These are phyloP conservation scores for Penicillium polonicum DNA, from an alignment of 2,329 filamentous ascomycete genomes.

Conservation along the genomic window DNA sequence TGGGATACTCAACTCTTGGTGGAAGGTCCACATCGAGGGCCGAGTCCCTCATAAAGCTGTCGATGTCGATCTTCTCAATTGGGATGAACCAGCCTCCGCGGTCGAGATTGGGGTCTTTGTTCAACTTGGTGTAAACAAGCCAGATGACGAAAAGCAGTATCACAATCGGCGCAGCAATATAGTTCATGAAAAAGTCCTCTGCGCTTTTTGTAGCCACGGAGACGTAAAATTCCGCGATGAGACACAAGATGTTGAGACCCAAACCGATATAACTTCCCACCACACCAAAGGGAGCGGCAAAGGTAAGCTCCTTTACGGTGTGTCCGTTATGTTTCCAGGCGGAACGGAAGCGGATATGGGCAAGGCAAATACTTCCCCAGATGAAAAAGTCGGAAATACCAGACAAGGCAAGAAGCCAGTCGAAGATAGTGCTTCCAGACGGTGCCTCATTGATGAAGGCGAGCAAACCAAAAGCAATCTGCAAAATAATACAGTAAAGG, in stretches of 20 bases:
- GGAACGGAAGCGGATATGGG: slow-evolving; percentile 66
- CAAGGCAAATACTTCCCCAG: slow-evolving; percentile 64
- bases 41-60: slow-evolving; percentile 20
- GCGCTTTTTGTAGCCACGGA: slow-evolving; percentile 35
- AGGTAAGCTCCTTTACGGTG: slow-evolving; percentile 64
- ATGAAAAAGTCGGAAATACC: slow-evolving; percentile 64
- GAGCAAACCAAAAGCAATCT: slow-evolving; percentile 42
- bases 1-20: slow-evolving; percentile 23
- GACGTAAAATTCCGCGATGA: slow-evolving; percentile 50
- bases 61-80: slow-evolving; percentile 23
- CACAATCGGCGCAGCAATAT: slow-evolving; percentile 40
- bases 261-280: slow-evolving; percentile 64
- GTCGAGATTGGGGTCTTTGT: slow-evolving; percentile 22
- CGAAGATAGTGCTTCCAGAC: slow-evolving; percentile 55
- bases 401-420: slow-evolving; percentile 65
- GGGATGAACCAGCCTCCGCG: slow-evolving; percentile 21
- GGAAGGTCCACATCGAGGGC: slow-evolving; percentile 23
- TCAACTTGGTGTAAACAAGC: slow-evolving; percentile 15
- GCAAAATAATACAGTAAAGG: slow-evolving; percentile 42
- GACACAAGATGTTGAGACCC: slow-evolving; percentile 53
- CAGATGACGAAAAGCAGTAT: slow-evolving; percentile 42
- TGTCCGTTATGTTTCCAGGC: slow-evolving; percentile 61
- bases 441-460: slow-evolving; percentile 44
- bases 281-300: slow-evolving; percentile 59
- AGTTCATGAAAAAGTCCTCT: slow-evolving; percentile 47